Percentiles rank a stretch among this genome's conserved stretches.
These are phyloP conservation scores for Penicillium decumbens DNA, from an alignment of 2,329 filamentous ascomycete genomes.

Conservation along the genomic window DNA sequence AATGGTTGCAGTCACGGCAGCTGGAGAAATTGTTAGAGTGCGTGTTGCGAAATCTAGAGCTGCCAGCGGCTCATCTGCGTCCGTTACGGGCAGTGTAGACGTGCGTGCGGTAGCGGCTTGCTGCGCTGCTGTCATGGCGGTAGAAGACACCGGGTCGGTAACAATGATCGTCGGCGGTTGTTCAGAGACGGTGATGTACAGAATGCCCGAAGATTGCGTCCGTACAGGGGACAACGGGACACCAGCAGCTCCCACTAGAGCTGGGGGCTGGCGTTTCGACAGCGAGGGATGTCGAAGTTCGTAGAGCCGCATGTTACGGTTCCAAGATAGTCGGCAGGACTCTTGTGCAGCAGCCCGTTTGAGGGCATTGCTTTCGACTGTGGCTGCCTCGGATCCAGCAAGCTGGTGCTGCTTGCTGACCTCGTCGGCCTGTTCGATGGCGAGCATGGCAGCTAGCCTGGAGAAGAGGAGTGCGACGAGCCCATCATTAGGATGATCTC, in stretches of 20 bases:
- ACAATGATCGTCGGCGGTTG: slow-evolving; percentile 37
- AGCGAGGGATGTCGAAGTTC: slow-evolving; percentile 46
- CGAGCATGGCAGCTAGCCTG: slow-evolving; percentile 47
- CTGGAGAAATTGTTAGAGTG: slow-evolving; percentile 40
- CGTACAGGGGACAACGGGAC: slow-evolving; percentile 32
- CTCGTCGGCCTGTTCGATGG: slow-evolving; percentile 44
- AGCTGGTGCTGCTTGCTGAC: slow-evolving; percentile 40
- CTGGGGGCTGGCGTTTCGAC: slow-evolving; percentile 26
- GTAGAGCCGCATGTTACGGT: slow-evolving; percentile 38
- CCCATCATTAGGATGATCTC: slow-evolving; percentile 40
- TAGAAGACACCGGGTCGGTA: slow-evolving; percentile 36
- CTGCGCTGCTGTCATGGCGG: slow-evolving; percentile 32
- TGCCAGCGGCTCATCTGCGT: slow-evolving; percentile 39
- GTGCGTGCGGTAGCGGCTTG: slow-evolving; percentile 33
- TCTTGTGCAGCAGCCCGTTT: slow-evolving; percentile 44
- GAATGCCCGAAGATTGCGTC: slow-evolving; percentile 30
- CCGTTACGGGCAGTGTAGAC: slow-evolving; percentile 39
- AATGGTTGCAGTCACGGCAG: slow-evolving; percentile 39
- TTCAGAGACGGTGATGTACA: slow-evolving; percentile 42
- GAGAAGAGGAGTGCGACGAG: slow-evolving; percentile 46
- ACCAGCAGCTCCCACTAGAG: slow-evolving; percentile 33
- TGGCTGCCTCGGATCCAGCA: slow-evolving; percentile 37
- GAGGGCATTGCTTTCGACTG: slow-evolving; percentile 44
- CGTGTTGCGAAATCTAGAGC: slow-evolving; percentile 42
- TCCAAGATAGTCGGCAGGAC: slow-evolving; percentile 45